Percentiles rank a stretch among this genome's conserved stretches.
Evolutionary conservation across 805 yeast genomes (phyloP).

Genomic region (Yarrowia sp.): DNA sequence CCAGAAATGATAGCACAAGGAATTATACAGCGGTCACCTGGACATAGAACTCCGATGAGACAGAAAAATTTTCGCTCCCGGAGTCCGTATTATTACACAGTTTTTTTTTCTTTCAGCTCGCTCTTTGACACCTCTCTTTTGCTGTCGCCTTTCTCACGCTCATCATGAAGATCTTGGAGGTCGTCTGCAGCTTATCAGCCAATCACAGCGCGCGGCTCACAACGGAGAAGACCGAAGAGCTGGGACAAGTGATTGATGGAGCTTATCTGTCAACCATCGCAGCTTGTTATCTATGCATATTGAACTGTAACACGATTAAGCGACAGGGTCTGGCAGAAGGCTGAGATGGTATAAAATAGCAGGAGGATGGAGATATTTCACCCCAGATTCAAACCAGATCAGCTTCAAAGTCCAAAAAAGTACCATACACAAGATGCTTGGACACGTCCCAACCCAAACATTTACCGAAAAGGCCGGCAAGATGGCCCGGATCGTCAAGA

Average conservation of each 20-base stretch:
- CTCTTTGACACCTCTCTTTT: background rate
- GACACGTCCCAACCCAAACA: background rate
- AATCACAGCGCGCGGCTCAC: background rate
- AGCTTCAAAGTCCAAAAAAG: background rate
- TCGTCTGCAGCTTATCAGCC: background rate
- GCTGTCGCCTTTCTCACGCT: background rate
- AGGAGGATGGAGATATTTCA: background rate
- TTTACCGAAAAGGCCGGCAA: background rate
- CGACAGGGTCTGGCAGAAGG: background rate
- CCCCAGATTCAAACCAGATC: constrained; percentile 1
- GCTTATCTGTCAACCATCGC: background rate
- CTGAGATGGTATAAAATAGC: background rate
- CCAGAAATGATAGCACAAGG: too few relatives aligned
- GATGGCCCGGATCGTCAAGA: background rate
- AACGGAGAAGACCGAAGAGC: background rate
- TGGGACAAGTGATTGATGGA: background rate
- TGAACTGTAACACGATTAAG: background rate
- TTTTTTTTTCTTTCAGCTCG: too few relatives aligned
- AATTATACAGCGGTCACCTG: too few relatives aligned
- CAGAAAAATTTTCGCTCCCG: too few relatives aligned
- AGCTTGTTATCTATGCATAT: constrained; percentile 4
- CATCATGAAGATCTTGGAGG: background rate
- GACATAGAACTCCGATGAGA: too few relatives aligned
- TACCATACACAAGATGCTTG: background rate
- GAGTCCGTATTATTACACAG: too few relatives aligned